phyloP scores from a whole-genome alignment of 345 rosid species.

The Chamaenerion angustifolium region DNA sequence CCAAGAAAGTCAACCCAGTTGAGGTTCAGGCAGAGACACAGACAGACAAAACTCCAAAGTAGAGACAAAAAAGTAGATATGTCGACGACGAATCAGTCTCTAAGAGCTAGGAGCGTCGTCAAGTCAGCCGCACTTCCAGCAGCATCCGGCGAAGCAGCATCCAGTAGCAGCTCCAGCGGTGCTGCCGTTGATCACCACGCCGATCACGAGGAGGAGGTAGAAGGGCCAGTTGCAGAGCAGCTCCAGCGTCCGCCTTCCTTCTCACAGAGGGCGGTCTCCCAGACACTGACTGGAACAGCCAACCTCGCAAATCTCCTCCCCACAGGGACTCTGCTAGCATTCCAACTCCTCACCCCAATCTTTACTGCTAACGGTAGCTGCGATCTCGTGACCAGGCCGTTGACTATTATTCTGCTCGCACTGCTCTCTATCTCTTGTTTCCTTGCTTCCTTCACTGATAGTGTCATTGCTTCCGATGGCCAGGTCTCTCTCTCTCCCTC shows the following conservation, averaged over 20 bases:
- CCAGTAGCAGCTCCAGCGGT: too few relatives aligned
- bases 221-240: too few relatives aligned
- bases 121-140: too few relatives aligned
- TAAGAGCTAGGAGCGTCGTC: too few relatives aligned
- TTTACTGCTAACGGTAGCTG: slow-evolving; percentile 81
- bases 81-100: too few relatives aligned
- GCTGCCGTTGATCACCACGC: too few relatives aligned
- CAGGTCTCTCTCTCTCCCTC: slow-evolving; percentile 2
- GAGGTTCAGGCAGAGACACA: too few relatives aligned
- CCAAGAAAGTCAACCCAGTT: too few relatives aligned
- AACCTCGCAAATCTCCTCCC: slow-evolving; percentile 92
- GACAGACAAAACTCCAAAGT: too few relatives aligned
- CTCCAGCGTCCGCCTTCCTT: slow-evolving; percentile 20
- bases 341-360: slow-evolving; percentile 63
- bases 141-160: too few relatives aligned
- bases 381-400: slow-evolving; percentile 40
- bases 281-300: slow-evolving; percentile 65
- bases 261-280: slow-evolving; percentile 53
- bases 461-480: slow-evolving; percentile 47
- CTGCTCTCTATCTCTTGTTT: slow-evolving; percentile 64
- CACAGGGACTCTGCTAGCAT: slow-evolving; percentile 78
- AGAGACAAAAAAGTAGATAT: too few relatives aligned
- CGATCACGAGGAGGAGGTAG: too few relatives aligned
- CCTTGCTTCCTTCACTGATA: slow-evolving; percentile 66
- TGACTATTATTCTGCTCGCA: slow-evolving; percentile 45